These are phyloP conservation scores for Cordyceps militaris DNA, from an alignment of 2,329 filamentous ascomycete genomes.

Conservation along the genomic window DNA sequence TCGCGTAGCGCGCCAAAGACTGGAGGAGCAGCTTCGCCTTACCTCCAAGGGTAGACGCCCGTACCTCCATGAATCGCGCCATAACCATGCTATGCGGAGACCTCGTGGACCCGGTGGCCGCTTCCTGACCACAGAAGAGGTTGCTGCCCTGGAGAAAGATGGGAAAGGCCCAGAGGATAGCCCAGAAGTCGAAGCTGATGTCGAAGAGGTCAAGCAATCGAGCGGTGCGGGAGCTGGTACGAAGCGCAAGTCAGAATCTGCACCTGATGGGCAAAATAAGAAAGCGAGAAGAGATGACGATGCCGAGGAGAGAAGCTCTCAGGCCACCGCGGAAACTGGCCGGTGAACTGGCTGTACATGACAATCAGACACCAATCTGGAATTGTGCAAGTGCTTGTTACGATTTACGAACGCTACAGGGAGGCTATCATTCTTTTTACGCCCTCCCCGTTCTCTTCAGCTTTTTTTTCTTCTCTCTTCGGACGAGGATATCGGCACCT, in stretches of 20 bases:
- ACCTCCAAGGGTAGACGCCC: conserved; percentile 95
- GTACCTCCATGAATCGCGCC: conserved; percentile 92
- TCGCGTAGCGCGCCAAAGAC: conserved; percentile 81
- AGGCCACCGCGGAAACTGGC: conserved; percentile 33
- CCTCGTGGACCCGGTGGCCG: conserved; percentile 89
- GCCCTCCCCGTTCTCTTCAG: neutral
- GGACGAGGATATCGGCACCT: neutral
- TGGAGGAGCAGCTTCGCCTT: conserved; percentile 85
- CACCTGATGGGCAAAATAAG: conserved; percentile 44
- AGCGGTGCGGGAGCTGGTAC: conserved; percentile 36
- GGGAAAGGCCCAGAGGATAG: conserved; percentile 33
- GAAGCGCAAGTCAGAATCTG: conserved; percentile 55
- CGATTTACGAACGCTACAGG: conserved; percentile 10
- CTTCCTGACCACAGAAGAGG: conserved; percentile 94
- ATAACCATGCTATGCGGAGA: conserved; percentile 96
- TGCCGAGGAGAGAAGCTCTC: conserved; percentile 33
- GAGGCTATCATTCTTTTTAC: neutral
- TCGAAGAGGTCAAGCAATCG: conserved; percentile 20
- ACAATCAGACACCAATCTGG: neutral
- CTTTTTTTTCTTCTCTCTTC: neutral
- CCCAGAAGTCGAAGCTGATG: conserved; percentile 26
- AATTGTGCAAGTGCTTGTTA: conserved; percentile 1
- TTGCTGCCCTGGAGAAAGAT: conserved; percentile 75
- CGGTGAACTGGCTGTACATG: conserved; percentile 21
- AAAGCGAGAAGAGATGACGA: conserved; percentile 44